Evolutionary conservation across 139 green algal genomes (phyloP), one percentile per base, ranked within the genome.

Genomic region (Chara braunii): DNA sequence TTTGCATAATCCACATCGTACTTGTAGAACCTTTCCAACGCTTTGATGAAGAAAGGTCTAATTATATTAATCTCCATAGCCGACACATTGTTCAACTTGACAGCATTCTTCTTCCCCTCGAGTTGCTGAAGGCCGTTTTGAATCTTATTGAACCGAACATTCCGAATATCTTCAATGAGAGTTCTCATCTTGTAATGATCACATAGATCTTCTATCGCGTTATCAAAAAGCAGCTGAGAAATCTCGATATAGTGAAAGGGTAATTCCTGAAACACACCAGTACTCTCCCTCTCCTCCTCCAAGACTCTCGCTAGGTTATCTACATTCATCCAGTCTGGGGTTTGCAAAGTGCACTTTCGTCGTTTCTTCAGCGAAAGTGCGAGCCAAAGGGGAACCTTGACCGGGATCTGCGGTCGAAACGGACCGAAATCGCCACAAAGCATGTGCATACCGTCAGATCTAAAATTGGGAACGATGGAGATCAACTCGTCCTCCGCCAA

Each of bases 381-480:
- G 28, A 95, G 63, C 88, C 87, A 95, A 7, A 94, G 58, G 0
- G 88, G 88, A 36, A 95, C 88, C 0, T 85, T 52, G 1, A 81
- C 65, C 5, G 75, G 79, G 0, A 80, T 78, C 69, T 92, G 89
- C 30, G 88, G 79, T 33, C 74, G 58, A 58, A 95, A 92, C 0
- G 88, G 88, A 0, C 88, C 88, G 51, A 86, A 90, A 2, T 71
- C 51, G 26, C 81, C 84, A 50, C 22, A 9, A 29, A 63, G 33
- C 35, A 70, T 54, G 22, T 7, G 51, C 31, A 63, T 53, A n/a
- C 61, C 64, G 26, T 80, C 68, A 6, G 93, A 56, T 1, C 77
- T 86, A 65, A 92, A 94, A 65, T 91, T 94, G 11, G 89, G 88
- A 0, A 94, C 67, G 14, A 95, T 89, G 3, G 64, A 80, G 3